Percentiles rank a stretch among this genome's conserved stretches.
phyloP scores from a whole-genome alignment of 306 rosid species.

The Pyrus pyrifolia region DNA sequence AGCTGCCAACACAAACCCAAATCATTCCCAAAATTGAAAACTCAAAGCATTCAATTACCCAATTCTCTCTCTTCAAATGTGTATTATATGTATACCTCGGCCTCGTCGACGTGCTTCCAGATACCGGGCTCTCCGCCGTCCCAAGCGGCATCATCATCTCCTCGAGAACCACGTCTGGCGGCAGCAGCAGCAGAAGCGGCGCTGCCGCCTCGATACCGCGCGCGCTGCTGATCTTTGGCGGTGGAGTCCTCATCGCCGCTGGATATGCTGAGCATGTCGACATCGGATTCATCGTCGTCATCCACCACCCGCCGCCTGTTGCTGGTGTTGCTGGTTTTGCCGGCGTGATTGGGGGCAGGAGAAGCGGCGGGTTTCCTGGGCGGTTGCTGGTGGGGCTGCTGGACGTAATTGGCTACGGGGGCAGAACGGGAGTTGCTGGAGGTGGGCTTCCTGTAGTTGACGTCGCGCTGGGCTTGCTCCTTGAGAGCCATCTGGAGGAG shows the following conservation, averaged over 20 bases:
- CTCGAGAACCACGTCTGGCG: conserved; percentile 25
- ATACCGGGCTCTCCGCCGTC: conserved; percentile 88
- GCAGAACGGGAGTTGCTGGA: conserved; percentile 35
- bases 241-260: conserved; percentile 86
- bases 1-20: conserved; percentile 47
- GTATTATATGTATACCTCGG: conserved; percentile 43
- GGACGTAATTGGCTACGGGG: conserved; percentile 92
- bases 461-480: conserved; percentile 79
- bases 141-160: conserved; percentile 64
- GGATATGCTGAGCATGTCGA: conserved; percentile 96
- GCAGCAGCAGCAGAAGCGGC: conserved; percentile 20
- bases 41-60: neutral
- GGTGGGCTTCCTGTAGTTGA: conserved; percentile 52
- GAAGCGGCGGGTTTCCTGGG: neutral
- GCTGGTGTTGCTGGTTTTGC: neutral
- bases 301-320: conserved; percentile 40
- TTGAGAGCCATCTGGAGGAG: conserved; percentile 90
- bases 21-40: neutral
- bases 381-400: conserved; percentile 20
- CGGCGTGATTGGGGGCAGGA: neutral
- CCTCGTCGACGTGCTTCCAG: conserved; percentile 90
- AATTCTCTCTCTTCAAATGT: neutral
- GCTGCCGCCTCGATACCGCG: conserved; percentile 13
- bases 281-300: conserved; percentile 90
- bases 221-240: conserved; percentile 24